Evolutionary conservation across 169 alveolate species (phyloP).

Genomic region (Eimeria necatrix): DNA sequence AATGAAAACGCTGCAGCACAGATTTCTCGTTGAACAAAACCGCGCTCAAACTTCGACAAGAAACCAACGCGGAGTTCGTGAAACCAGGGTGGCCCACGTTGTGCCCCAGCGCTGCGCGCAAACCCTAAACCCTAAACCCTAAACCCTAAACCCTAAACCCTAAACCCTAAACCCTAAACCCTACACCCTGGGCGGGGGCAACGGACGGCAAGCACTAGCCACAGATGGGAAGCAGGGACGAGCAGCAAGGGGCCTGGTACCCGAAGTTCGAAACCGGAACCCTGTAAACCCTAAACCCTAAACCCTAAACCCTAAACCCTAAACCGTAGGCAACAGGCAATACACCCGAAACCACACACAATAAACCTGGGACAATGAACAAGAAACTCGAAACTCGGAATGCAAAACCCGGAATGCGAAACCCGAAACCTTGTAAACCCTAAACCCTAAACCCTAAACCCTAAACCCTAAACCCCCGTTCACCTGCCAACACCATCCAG

Average conservation of each 20-base stretch:
- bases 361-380: background rate
- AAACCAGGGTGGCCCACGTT: slow-evolving; percentile 96
- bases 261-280: background rate
- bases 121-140: background rate
- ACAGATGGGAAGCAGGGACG: background rate
- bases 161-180: background rate
- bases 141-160: background rate
- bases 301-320: background rate
- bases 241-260: background rate
- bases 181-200: background rate
- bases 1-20: slow-evolving; percentile 95
- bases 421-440: slow-evolving; percentile 90
- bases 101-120: slow-evolving; percentile 93
- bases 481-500: slow-evolving; percentile 64
- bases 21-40: slow-evolving; percentile 95
- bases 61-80: slow-evolving; percentile 89
- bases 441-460: slow-evolving; percentile 8
- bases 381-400: background rate
- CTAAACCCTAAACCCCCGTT: slow-evolving; percentile 6
- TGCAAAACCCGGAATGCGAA: background rate
- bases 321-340: background rate
- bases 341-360: background rate
- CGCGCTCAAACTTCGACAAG: slow-evolving; percentile 89
- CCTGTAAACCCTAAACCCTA: slow-evolving; percentile 59
- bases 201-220: background rate